Evolutionary conservation across 352 stramenopile genomes (phyloP), one percentile per base, ranked within the genome.

Genomic region (Phytophthora europaea): DNA sequence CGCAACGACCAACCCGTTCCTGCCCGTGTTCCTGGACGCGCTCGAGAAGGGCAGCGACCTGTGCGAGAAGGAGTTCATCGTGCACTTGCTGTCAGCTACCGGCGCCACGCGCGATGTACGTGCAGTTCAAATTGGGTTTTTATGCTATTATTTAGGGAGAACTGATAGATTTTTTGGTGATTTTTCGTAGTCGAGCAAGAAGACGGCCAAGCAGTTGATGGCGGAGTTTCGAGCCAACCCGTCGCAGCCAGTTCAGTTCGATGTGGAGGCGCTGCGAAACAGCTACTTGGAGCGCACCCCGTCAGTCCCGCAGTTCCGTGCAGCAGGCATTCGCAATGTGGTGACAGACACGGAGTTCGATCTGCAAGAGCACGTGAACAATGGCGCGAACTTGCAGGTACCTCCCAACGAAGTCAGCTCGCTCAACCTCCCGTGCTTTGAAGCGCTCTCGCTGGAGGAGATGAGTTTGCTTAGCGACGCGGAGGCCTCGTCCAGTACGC

Each of bases 11-110:
- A 98, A 98, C 61, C 92, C 91, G 36, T 98, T 98, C 75, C 66
- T 97, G 33, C 91, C 91, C 4, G 88, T 96, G 22, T 94, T 98
- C 62, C 67, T 97, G 22, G 89, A 96, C 50, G 84, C 89, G 8
- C 63, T 97, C 45, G 91, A 97, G 62, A 90, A 87, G 54, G 79
- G 78, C 57, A 91, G 67, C 48, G 89, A 95, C 59, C 23, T 85
- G 4, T 87, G 81, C 50, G 90, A 97, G 70, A 93, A 94, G 61
- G 91, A 93, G 45, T 96, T 93, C 56, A 68, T 96, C 36, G 70
- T 89, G 8, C 79, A 94, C 50, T 71, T 96, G 66, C 78, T 97
- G 34, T 82, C 82, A 4, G 70, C 81, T 40, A 55, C 76, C 16
- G 59, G 82, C 8, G 58, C 81, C 10, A 81, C 65, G 59, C 87